Evolutionary conservation across 148 eudicot species (phyloP).

Genomic region (Fallopia convolvulus): DNA sequence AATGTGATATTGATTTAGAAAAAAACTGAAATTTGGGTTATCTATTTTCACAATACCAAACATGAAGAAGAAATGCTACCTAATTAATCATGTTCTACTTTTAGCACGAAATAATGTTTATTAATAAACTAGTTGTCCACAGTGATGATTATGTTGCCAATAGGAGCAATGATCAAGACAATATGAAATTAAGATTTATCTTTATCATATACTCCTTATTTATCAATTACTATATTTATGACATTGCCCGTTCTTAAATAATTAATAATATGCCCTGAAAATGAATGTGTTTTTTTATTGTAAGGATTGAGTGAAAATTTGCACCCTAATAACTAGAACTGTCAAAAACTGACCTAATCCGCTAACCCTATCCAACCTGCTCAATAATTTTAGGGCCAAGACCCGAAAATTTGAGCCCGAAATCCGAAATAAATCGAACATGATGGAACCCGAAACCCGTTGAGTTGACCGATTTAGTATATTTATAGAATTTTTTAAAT

Average conservation of each 20-base stretch:
- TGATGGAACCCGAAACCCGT: too few relatives aligned
- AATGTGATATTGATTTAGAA: neutral
- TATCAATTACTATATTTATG: neutral
- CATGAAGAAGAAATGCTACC: neutral
- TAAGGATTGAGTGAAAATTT: too few relatives aligned
- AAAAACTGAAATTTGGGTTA: neutral
- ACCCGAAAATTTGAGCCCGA: too few relatives aligned
- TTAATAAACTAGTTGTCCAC: neutral
- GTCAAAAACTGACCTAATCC: too few relatives aligned
- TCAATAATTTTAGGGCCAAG: too few relatives aligned
- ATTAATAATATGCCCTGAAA: neutral
- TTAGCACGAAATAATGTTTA: neutral
- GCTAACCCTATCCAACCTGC: too few relatives aligned
- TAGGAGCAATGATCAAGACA: neutral
- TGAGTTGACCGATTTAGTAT: too few relatives aligned
- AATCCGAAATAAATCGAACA: too few relatives aligned
- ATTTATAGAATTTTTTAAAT: too few relatives aligned
- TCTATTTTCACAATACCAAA: neutral
- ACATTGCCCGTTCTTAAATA: neutral
- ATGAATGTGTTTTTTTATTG: neutral
- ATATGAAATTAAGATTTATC: neutral
- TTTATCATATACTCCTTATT: neutral
- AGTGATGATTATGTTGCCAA: constrained; percentile 1
- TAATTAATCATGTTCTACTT: neutral
- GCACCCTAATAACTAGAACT: too few relatives aligned